These are phyloP conservation scores for Xylaria venustula DNA, from an alignment of 495 filamentous ascomycete genomes.

Conservation along the genomic window DNA sequence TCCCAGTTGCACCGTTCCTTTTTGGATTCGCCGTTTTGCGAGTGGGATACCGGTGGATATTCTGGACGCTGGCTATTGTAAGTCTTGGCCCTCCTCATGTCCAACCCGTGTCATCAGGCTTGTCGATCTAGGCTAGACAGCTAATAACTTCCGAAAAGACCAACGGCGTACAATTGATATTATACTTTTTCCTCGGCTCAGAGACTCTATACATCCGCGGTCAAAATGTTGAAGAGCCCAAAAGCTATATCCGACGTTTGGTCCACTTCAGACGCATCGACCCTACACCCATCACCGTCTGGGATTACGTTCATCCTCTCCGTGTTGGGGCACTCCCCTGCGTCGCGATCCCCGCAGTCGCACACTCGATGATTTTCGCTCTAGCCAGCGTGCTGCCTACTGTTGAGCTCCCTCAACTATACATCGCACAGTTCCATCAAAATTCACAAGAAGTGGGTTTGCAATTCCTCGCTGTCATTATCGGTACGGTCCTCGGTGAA, in stretches of 20 bases:
- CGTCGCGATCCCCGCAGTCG: slow-evolving; percentile 47
- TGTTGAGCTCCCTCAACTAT: slow-evolving; percentile 53
- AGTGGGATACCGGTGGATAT: slow-evolving; percentile 41
- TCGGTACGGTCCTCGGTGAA: slow-evolving; percentile 55
- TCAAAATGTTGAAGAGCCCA: slow-evolving; percentile 29
- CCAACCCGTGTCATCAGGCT: background rate
- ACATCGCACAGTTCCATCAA: slow-evolving; percentile 49
- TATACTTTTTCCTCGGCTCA: slow-evolving; percentile 56
- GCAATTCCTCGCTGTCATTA: slow-evolving; percentile 52
- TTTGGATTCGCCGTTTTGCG: slow-evolving; percentile 43
- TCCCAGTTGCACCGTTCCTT: slow-evolving; percentile 37
- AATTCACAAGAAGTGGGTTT: slow-evolving; percentile 54
- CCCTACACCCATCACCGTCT: slow-evolving; percentile 31
- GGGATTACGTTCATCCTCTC: slow-evolving; percentile 50
- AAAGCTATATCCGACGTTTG: slow-evolving; percentile 45
- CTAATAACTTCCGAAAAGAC: slow-evolving; percentile 29
- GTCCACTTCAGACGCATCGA: slow-evolving; percentile 41
- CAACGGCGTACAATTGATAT: slow-evolving; percentile 52
- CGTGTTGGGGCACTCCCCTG: slow-evolving; percentile 38
- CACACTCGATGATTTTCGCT: slow-evolving; percentile 55
- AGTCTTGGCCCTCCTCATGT: slow-evolving; percentile 13
- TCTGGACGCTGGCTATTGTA: slow-evolving; percentile 46
- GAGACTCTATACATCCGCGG: slow-evolving; percentile 51
- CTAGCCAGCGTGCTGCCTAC: slow-evolving; percentile 47
- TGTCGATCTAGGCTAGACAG: background rate